Evolutionary conservation across 306 rosid species (phyloP), one percentile per base, ranked within the genome.

Genomic region (Prinsepia uniflora): DNA sequence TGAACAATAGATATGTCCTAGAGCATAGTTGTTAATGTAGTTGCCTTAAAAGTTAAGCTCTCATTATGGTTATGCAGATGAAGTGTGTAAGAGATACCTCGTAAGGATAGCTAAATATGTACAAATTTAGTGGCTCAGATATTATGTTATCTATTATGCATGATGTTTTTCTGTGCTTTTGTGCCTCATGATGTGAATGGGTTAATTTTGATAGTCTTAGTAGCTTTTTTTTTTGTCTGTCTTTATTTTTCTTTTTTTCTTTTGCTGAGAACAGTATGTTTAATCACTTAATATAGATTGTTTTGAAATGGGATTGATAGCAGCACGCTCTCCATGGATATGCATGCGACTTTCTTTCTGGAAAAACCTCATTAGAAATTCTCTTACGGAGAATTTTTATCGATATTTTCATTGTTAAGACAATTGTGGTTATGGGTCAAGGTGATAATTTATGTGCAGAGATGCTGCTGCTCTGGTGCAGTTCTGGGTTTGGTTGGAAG

Each of bases 401-500:
- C 2, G 30, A 24, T 61, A 19, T 49, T 24, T 24, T 24, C 30
- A n/a, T 67, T 61, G 39, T 58, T 44, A n/a, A 42, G 62, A 42
- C 10, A 65, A 53, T 0, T 65, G 57, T 54, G 15, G 7, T 72
- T 49, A 58, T 58, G 57, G 80, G 73, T 68, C 60, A 81, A 40
- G 57, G 24, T 79, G 73, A 66, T 76, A 58, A 11, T 67, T 68
- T 79, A 64, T 71, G 46, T 84, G 78, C 84, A 94, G 98, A 86
- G 98, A 94, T 80, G 98, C 95, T 41, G 97, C 97, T 72, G 96
- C 95, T 63, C 88, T 90, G 63, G 86, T 90, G 68, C 94, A 84
- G 78, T 94, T 94, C 80, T 94, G 98, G 98, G 89, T 75, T 73
- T 94, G 98, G 98, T 53, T 90, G 19, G 97, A 94, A 82, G 89